Evolutionary conservation across 805 yeast genomes (phyloP).

Genomic region (Candida sphagnicola): DNA sequence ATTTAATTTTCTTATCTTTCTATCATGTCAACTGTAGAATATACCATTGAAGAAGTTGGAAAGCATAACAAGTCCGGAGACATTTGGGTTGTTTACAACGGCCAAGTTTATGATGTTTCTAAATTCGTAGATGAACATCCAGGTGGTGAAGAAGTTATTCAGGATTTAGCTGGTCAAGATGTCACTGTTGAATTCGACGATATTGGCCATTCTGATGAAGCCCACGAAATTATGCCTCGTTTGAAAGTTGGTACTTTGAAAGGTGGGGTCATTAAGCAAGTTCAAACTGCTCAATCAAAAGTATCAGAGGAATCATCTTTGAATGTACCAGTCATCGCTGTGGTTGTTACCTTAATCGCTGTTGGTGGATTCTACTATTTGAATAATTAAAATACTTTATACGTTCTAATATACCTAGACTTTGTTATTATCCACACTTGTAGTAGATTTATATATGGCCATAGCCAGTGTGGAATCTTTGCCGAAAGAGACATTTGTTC

Average conservation of each 20-base stretch:
- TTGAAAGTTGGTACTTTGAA: conserved; percentile 73
- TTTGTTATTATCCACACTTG: too few species aligned
- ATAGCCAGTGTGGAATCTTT: too few species aligned
- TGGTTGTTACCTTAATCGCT: conserved; percentile 31
- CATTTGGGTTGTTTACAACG: conserved; percentile 36
- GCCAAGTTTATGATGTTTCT: conserved; percentile 32
- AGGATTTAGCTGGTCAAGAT: conserved; percentile 34
- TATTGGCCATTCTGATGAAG: conserved; percentile 95
- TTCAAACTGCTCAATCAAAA: conserved; percentile 6
- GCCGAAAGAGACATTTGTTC: too few species aligned
- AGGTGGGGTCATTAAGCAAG: conserved; percentile 38
- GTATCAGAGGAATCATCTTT: conserved; percentile 13
- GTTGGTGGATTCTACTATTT: conserved; percentile 35
- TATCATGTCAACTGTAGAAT: conserved; percentile 12
- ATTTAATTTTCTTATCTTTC: not conserved
- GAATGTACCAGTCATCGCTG: conserved; percentile 21
- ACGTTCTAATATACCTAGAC: too few species aligned
- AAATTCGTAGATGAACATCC: conserved; percentile 37
- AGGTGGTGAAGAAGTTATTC: conserved; percentile 37
- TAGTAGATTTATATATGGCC: too few species aligned
- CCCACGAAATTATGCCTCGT: conserved; percentile 63
- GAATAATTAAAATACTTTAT: too few species aligned
- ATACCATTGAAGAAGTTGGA: conserved; percentile 47
- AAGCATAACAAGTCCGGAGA: conserved; percentile 28
- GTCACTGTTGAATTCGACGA: conserved; percentile 46